phyloP scores from a whole-genome alignment of 495 filamentous ascomycete species.

The Xylaria cubensis region DNA sequence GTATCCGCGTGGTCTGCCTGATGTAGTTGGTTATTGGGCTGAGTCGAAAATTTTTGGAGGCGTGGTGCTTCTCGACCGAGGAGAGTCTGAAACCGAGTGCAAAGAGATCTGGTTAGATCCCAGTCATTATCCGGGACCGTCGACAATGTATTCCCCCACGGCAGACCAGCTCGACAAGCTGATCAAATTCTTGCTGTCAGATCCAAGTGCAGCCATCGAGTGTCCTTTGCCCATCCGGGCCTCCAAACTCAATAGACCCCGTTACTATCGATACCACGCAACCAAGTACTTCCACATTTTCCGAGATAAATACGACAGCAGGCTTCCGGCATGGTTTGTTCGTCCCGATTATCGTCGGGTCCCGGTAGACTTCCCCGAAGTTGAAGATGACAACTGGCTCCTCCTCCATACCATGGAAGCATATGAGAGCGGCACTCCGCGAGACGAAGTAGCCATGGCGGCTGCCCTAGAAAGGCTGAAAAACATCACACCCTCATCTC shows the following conservation, averaged over 20 bases:
- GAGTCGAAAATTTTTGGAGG: constrained; percentile 44
- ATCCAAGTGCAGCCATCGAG: not conserved
- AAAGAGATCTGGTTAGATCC: constrained; percentile 1
- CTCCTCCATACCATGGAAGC: not conserved
- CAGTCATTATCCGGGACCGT: not conserved
- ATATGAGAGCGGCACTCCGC: not conserved
- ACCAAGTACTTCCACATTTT: constrained; percentile 14
- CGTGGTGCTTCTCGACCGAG: constrained; percentile 43
- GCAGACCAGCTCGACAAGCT: not conserved
- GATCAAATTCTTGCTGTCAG: not conserved
- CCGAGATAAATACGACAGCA: constrained; percentile 10
- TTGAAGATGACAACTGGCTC: constrained; percentile 1
- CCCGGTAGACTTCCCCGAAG: not conserved
- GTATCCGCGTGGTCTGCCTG: constrained; percentile 41
- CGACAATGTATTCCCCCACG: constrained; percentile 1
- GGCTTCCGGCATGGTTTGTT: constrained; percentile 14
- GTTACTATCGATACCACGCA: constrained; percentile 10
- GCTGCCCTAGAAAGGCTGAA: not conserved
- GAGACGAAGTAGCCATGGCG: not conserved
- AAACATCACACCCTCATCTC: not conserved
- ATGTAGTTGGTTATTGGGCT: constrained; percentile 48
- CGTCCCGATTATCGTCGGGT: not conserved
- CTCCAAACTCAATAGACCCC: constrained; percentile 8
- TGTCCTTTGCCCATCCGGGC: constrained; percentile 7
- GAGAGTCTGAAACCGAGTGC: constrained; percentile 25